Evolutionary conservation across 768 basidiomycete species (phyloP), one percentile per base, ranked within the genome.

Genomic region (Phylloporus scabripes): DNA sequence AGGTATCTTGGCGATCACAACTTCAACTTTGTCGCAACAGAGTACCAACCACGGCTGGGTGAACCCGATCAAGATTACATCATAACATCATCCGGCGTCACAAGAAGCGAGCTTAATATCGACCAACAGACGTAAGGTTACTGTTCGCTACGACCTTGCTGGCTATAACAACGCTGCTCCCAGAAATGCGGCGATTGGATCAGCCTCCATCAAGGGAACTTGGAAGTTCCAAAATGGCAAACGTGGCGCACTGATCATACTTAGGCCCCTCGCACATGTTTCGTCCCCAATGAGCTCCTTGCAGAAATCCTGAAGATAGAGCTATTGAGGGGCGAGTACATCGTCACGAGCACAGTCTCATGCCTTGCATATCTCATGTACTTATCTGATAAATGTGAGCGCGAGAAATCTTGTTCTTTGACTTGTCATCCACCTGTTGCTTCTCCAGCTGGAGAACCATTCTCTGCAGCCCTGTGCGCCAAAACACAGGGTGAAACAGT

Each of bases 191-290:
- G 57, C 52, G 11, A 32, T 63, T 12, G 57, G 49, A 0, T 40
- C 60, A 7, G 58, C 65, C 6, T 58, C 60, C 24, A 49, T 67
- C 50, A 64, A 57, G 34, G 62, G 63, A 11, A 49, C 53, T 14
- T 69, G 66, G 65, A 49, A 52, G 46, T 68, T 65, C 48, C 55
- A 45, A 31, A n/a, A n/a, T 4, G 23, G 33, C 8, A 56, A 49
- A 44, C 60, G 62, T 6, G 67, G 64, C 15, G 63, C 63, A 9
- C 53, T 68, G 36, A 26, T 68, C 33, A 56, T 65, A 26, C 57
- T 50, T 31, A 15, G 20, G 8, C 67, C 65, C n/a, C n/a, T n/a
- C n/a, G n/a, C n/a, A n/a, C n/a, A n/a, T n/a, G n/a, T n/a, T n/a
- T n/a, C n/a, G n/a, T n/a, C n/a, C n/a, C n/a, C n/a, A n/a, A n/a